Conservation (phyloP, 1,284 basidiomycete genomes). For the Trichosporon sp. region DNA sequence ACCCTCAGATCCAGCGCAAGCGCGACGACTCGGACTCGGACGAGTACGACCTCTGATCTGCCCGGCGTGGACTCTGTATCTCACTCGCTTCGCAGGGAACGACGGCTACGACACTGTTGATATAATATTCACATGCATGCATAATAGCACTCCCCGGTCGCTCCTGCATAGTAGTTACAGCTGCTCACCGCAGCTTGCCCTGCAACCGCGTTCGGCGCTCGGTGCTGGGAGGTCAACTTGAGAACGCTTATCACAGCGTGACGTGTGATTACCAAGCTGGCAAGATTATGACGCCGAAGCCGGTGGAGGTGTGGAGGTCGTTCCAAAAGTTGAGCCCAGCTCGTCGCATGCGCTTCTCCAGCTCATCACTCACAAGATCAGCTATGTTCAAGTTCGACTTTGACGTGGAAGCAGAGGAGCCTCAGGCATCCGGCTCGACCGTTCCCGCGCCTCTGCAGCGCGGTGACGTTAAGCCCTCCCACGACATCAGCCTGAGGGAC, state of each 20-base stretch:
- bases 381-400: constrained; percentile 53
- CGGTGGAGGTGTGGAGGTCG: constrained; percentile 2
- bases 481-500: constrained; percentile 27
- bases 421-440: constrained; percentile 8
- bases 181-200: no score
- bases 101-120: constrained; percentile 1
- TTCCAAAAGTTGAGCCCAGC: not conserved
- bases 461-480: constrained; percentile 23
- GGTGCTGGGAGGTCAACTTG: no score
- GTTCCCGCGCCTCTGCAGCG: not conserved
- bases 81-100: not conserved
- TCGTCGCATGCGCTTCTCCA: not conserved
- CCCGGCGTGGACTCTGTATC: not conserved
- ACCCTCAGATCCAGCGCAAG: constrained; percentile 47
- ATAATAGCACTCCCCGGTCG: no score
- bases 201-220: no score
- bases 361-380: not conserved
- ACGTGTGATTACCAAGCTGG: not conserved
- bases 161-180: no score
- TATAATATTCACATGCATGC: not conserved
- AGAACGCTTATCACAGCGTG: not conserved
- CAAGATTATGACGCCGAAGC: not conserved
- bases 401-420: constrained; percentile 33
- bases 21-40: constrained; percentile 49
- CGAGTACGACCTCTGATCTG: constrained; percentile 46